Evolutionary conservation across 1,284 basidiomycete species (phyloP).

Genomic region (Heterobasidion occidentale): DNA sequence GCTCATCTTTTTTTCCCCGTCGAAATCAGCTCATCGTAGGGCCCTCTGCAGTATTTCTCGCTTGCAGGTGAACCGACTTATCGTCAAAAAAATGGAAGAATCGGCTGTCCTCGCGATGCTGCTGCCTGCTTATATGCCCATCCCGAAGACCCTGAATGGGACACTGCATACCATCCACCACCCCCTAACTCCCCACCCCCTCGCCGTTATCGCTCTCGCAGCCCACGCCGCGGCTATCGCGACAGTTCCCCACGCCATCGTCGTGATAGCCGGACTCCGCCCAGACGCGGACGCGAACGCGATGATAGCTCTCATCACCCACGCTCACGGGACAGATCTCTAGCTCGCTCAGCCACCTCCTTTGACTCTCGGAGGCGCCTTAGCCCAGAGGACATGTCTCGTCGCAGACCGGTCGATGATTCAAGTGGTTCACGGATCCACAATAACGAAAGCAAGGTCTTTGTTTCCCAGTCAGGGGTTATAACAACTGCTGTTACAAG

Average conservation of each 20-base stretch:
- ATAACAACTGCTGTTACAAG: background rate
- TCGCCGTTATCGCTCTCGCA: background rate
- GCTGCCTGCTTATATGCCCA: slow-evolving; percentile 19
- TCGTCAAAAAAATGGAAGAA: background rate
- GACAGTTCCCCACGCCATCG: background rate
- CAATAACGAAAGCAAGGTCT: background rate
- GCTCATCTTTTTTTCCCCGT: background rate
- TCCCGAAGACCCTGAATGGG: slow-evolving; percentile 20
- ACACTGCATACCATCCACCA: background rate
- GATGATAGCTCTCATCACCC: too few species aligned
- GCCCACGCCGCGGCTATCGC: slow-evolving; percentile 5
- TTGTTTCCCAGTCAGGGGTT: background rate
- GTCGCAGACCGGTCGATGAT: background rate
- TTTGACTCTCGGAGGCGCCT: background rate
- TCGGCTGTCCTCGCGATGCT: slow-evolving; percentile 6
- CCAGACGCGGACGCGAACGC: too few species aligned
- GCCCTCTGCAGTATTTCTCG: background rate
- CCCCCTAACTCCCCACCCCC: background rate
- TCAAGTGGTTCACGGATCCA: background rate
- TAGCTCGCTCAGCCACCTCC: background rate
- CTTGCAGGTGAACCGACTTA: background rate
- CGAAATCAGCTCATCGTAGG: background rate
- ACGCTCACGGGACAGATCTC: background rate
- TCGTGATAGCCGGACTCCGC: too few species aligned
- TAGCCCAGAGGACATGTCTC: background rate